Conservation (phyloP, 2,329 filamentous ascomycete species). For the Ceratocystis albifundus region DNA sequence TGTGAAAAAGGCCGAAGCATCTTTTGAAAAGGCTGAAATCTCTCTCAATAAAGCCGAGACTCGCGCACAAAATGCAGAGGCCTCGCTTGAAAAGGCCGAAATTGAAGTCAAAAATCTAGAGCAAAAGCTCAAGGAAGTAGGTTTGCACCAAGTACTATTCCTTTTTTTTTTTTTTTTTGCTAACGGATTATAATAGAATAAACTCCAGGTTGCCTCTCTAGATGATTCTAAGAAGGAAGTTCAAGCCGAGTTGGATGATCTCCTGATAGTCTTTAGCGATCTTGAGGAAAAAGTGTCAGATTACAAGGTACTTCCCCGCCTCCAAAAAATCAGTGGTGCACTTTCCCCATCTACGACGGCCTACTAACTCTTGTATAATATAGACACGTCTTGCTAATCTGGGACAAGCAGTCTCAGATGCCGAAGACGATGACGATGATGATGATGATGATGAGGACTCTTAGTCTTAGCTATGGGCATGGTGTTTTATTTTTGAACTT, state of each 20-base stretch:
- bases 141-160: neutral
- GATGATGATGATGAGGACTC: conserved; percentile 46
- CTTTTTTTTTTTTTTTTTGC: neutral
- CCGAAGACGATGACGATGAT: conserved; percentile 56
- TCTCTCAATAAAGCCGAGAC: conserved; percentile 1
- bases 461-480: conserved; percentile 25
- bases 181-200: conserved; percentile 14
- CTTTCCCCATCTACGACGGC: neutral
- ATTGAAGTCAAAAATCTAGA: conserved; percentile 26
- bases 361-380: conserved; percentile 13
- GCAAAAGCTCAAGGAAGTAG: conserved; percentile 26
- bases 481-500: neutral
- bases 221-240: conserved; percentile 50
- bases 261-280: conserved; percentile 70
- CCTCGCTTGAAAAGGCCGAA: neutral
- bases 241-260: conserved; percentile 67
- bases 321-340: neutral
- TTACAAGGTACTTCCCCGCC: conserved; percentile 51
- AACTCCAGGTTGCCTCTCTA: conserved; percentile 27
- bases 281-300: conserved; percentile 63
- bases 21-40: conserved; percentile 13
- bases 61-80: conserved; percentile 15
- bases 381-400: conserved; percentile 51
- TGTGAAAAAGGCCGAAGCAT: conserved; percentile 13
- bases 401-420: conserved; percentile 62